Evolutionary conservation across 495 filamentous ascomycete species (phyloP), one percentile per base, ranked within the genome.

Genomic region (Penicillium salamii): DNA sequence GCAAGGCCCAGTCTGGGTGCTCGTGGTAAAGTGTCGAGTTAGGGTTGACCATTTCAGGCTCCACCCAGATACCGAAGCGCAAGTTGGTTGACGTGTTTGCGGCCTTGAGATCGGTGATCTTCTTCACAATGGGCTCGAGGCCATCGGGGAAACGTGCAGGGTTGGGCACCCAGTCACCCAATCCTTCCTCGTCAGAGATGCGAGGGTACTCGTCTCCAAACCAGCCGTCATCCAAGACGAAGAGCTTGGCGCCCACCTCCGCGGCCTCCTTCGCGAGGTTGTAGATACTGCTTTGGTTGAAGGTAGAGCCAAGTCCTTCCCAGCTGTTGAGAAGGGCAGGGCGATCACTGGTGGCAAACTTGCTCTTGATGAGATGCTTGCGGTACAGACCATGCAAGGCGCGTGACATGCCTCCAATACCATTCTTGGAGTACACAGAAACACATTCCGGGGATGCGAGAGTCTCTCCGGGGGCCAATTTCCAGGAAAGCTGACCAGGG

Each of bases 211-310:
- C 64, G 14, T 72, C 63, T 23, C 79, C 79, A 34, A 82, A 82
- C 77, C 78, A 82, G 23, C 78, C 79, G 54, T 82, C 79, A 34
- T 82, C 79, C 48, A 79, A 69, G 21, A 81, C 79, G 35, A 82
- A 78, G 0, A 81, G 65, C 21, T 67, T 72, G 21, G 74, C 67
- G 3, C 79, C 78, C 6, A 81, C 64, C 1, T 64, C 72, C 0
- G 78, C 77, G 0, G 78, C 70, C 31, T 77, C 71, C 41, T 77
- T 36, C 1, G 79, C 78, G 0, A 82, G 47, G 0, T 67, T 48
- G 15, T 74, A 66, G 52, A 81, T 74, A 7, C 60, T 75, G 28
- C 62, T 71, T 17, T 74, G 31, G 55, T 82, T 76, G 53, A 67
- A 70, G 53, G 76, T 46, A 42, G 76, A 78, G 9, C 68, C 62